Conservation (phyloP, 805 yeast genomes). For the Spathaspora girioi region DNA sequence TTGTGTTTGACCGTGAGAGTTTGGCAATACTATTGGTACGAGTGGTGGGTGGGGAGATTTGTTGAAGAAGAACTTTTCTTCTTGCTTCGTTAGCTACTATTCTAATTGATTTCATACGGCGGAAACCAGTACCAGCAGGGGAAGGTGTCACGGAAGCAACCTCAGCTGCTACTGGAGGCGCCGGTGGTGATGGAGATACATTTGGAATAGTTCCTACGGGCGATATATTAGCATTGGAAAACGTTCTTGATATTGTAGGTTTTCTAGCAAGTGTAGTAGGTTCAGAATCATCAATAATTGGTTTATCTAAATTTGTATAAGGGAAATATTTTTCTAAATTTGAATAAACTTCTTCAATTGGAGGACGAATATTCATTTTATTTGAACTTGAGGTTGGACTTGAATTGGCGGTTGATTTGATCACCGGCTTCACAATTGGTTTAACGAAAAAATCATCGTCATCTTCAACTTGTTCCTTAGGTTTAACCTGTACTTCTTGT, state of each 20-base stretch:
- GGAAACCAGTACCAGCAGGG: slow-evolving; percentile 31
- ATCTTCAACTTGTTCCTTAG: slow-evolving; percentile 18
- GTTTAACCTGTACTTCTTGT: neutral
- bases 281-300: slow-evolving; percentile 69
- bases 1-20: slow-evolving; percentile 74
- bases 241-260: slow-evolving; percentile 39
- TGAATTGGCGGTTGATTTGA: slow-evolving; percentile 1
- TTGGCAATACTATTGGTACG: slow-evolving; percentile 3
- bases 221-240: slow-evolving; percentile 40
- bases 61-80: slow-evolving; percentile 28
- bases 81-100: slow-evolving; percentile 89
- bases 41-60: slow-evolving; percentile 8
- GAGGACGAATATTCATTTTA: slow-evolving; percentile 76
- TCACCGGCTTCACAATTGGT: slow-evolving; percentile 18
- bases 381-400: neutral
- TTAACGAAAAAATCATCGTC: slow-evolving; percentile 29
- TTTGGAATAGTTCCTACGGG: slow-evolving; percentile 21
- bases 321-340: slow-evolving; percentile 93
- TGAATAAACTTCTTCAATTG: slow-evolving; percentile 89
- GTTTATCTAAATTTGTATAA: slow-evolving; percentile 84
- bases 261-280: slow-evolving; percentile 10
- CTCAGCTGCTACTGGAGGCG: neutral
- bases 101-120: slow-evolving; percentile 86
- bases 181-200: neutral
- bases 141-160: too few relatives aligned